phyloP scores from a whole-genome alignment of 805 yeast species.

The Yarrowia porcina region DNA sequence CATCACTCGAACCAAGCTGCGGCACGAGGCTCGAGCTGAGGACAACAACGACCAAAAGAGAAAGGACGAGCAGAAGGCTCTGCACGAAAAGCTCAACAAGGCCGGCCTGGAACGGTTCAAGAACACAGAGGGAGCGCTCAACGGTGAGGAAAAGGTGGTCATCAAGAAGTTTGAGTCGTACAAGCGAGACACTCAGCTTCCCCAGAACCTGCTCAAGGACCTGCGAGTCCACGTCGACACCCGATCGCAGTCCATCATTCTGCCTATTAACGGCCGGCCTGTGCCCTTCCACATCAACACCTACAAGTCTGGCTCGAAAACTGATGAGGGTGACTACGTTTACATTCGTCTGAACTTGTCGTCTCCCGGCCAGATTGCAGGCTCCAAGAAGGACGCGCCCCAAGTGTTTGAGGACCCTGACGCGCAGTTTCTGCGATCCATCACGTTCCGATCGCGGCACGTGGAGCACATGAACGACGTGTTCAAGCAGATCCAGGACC shows the following conservation, averaged over 20 bases:
- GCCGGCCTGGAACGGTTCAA: conserved; percentile 83
- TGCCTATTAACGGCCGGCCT: conserved; percentile 93
- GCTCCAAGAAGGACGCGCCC: conserved; percentile 74
- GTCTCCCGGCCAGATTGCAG: conserved; percentile 83
- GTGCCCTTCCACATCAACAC: conserved; percentile 97
- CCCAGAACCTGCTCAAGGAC: conserved; percentile 67
- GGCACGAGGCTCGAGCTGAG: conserved; percentile 46
- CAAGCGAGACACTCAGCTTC: conserved; percentile 89
- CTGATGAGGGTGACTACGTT: conserved; percentile 94
- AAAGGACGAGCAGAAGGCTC: conserved; percentile 73
- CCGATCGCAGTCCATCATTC: conserved; percentile 80
- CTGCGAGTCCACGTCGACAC: conserved; percentile 82
- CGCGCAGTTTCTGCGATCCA: conserved; percentile 79
- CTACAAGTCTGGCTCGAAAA: conserved; percentile 89
- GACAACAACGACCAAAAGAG: conserved; percentile 77
- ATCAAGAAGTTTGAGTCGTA: conserved; percentile 93
- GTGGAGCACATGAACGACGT: conserved; percentile 88
- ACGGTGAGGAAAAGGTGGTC: conserved; percentile 52
- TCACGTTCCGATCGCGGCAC: conserved; percentile 86
- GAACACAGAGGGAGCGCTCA: conserved; percentile 42
- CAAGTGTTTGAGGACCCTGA: conserved; percentile 73
- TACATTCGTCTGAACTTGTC: conserved; percentile 86
- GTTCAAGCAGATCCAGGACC: conserved; percentile 81
- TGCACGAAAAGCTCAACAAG: conserved; percentile 80
- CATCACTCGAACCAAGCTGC: conserved; percentile 70